phyloP scores from a whole-genome alignment of 2,329 filamentous ascomycete species.

The Sporothrix variecibatus region DNA sequence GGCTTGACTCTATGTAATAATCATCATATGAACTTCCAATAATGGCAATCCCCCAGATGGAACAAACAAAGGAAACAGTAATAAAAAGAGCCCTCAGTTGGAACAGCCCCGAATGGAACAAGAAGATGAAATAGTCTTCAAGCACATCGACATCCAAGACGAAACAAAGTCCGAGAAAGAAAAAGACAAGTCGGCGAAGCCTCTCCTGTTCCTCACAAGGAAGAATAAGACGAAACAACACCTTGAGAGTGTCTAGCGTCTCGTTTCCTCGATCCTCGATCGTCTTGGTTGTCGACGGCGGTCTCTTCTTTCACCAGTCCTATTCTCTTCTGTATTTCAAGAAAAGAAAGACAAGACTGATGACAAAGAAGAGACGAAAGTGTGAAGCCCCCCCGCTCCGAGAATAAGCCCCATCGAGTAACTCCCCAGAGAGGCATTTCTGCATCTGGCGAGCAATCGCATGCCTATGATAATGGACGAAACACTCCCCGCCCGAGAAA shows the following conservation, averaged over 20 bases:
- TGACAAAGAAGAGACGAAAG: not conserved
- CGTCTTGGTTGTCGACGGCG: not conserved
- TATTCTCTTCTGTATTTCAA: not conserved
- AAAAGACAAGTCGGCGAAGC: conserved; percentile 20
- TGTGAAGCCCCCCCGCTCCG: conserved; percentile 78
- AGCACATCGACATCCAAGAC: not conserved
- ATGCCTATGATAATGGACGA: conserved; percentile 97
- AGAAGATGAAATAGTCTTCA: conserved; percentile 33
- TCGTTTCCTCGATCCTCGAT: not conserved
- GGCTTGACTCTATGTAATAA: conserved; percentile 98
- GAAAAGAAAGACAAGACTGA: not conserved
- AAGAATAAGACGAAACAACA: not conserved
- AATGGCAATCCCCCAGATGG: conserved; percentile 32
- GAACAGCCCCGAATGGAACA: conserved; percentile 32
- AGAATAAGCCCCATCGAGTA: conserved; percentile 99
- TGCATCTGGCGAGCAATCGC: conserved; percentile 73
- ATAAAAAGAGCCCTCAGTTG: conserved; percentile 31
- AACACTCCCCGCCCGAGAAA: conserved; percentile 58
- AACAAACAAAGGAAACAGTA: conserved; percentile 30
- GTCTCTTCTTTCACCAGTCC: not conserved
- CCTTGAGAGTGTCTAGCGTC: conserved; percentile 30
- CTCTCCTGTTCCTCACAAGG: not conserved
- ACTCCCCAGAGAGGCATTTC: conserved; percentile 54
- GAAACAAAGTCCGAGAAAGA: not conserved
- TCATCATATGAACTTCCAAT: conserved; percentile 79